Evolutionary conservation across 176 grass and related monocot species (phyloP).

Genomic region (Metroxylon sagu): DNA sequence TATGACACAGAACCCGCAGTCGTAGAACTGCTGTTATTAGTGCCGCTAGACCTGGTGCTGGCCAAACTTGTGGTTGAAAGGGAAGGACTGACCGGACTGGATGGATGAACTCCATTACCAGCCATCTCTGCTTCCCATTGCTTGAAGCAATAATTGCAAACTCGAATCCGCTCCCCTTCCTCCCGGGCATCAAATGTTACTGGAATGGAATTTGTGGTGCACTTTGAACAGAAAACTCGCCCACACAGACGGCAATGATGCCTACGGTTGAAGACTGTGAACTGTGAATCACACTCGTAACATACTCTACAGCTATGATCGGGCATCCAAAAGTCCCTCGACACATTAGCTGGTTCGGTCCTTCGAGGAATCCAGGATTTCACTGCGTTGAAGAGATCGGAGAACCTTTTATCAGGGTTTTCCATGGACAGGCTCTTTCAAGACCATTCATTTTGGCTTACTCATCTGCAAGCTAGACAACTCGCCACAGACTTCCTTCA

Average conservation of each 20-base stretch:
- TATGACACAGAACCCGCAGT: constrained; percentile 35
- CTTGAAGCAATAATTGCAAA: constrained; percentile 81
- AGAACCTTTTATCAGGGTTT: constrained; percentile 51
- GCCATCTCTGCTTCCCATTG: constrained; percentile 50
- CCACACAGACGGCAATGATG: constrained; percentile 93
- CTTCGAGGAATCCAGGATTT: constrained; percentile 79
- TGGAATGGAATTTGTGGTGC: constrained; percentile 66
- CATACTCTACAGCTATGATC: constrained; percentile 89
- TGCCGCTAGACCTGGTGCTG: constrained; percentile 54
- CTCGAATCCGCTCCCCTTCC: constrained; percentile 64
- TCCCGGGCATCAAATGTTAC: constrained; percentile 30
- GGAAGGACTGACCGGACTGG: constrained; percentile 38
- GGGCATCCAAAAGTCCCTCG: constrained; percentile 97
- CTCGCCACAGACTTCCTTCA: neutral
- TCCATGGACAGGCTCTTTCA: constrained; percentile 36
- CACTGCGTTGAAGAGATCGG: constrained; percentile 52
- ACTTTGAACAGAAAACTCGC: constrained; percentile 88
- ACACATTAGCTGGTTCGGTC: constrained; percentile 47
- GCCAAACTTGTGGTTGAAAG: constrained; percentile 48
- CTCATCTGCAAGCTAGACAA: constrained; percentile 20
- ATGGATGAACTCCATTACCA: constrained; percentile 20
- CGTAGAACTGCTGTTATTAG: constrained; percentile 32
- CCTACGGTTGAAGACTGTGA: constrained; percentile 80
- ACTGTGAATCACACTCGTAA: constrained; percentile 91
- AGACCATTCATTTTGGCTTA: constrained; percentile 19